Evolutionary conservation across 768 basidiomycete genomes (phyloP).

Genomic region (Phanerochaete sordida): DNA sequence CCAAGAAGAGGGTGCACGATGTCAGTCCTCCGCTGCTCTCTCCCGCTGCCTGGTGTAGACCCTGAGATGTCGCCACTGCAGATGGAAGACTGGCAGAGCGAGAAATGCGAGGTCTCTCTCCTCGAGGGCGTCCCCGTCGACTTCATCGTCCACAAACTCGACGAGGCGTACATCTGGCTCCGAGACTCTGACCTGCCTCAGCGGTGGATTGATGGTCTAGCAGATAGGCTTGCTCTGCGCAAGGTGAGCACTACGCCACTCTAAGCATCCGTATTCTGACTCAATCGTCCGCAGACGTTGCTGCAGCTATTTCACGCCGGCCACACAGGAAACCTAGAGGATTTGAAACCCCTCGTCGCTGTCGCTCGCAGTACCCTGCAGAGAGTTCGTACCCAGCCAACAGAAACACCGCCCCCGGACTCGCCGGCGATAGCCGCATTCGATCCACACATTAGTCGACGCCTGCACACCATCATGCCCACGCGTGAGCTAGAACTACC

Average conservation of each 20-base stretch:
- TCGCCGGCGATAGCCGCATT: slow-evolving; percentile 56
- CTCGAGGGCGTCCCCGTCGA: slow-evolving; percentile 59
- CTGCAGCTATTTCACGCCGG: slow-evolving; percentile 47
- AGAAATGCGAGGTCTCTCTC: slow-evolving; percentile 80
- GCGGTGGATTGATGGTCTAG: slow-evolving; percentile 38
- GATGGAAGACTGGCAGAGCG: slow-evolving; percentile 88
- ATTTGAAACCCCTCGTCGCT: slow-evolving; percentile 35
- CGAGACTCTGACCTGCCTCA: slow-evolving; percentile 12
- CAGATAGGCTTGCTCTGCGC: slow-evolving; percentile 51
- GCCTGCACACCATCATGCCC: slow-evolving; percentile 64
- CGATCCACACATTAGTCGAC: slow-evolving; percentile 65
- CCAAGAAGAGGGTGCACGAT: slow-evolving; percentile 72
- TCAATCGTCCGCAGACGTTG: slow-evolving; percentile 32
- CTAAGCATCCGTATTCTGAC: background rate
- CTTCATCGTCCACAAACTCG: slow-evolving; percentile 50
- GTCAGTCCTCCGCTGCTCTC: slow-evolving; percentile 39
- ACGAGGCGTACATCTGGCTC: slow-evolving; percentile 64
- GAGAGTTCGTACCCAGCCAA: slow-evolving; percentile 34
- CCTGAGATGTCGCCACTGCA: slow-evolving; percentile 27
- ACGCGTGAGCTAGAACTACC: slow-evolving; percentile 57
- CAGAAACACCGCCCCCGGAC: slow-evolving; percentile 32
- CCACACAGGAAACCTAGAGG: slow-evolving; percentile 32
- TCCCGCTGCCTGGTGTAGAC: background rate
- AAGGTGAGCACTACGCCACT: slow-evolving; percentile 37
- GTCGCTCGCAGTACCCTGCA: slow-evolving; percentile 39